Evolutionary conservation across 1,284 basidiomycete genomes (phyloP), one percentile per base, ranked within the genome.

Genomic region (Cutaneotrichosporon cutaneum): DNA sequence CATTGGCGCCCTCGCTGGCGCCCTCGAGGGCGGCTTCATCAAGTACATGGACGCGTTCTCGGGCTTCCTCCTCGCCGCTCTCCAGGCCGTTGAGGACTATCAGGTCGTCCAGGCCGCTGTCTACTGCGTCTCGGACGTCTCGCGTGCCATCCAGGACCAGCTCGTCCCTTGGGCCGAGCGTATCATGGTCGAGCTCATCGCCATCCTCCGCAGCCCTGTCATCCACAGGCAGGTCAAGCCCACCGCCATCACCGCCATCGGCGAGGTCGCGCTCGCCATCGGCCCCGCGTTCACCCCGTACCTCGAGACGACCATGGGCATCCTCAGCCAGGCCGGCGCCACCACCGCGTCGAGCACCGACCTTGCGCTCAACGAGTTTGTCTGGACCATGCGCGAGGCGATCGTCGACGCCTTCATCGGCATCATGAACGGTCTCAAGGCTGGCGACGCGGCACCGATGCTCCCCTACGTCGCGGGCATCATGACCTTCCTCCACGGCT

Each of bases 381-480:
- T 97, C 62, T 86, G 87, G 65, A 86, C 87, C 58, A 85, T 99
- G 65, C 87, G 95, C 44, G 95, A 99, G 76, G 92, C 93, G 50
- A 97, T 99, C 68, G 83, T 97, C 45, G 96, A 99, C 78, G 94
- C 95, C 4, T 98, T 97, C 74, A 94, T 92, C 10, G 94, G 96
- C 53, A 90, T 98, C 67, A 87, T 97, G 62, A 89, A 91, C 52
- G 94, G 91, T 8, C 82, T 97, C 75, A 93, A 94, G 81, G 86
- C 87, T 67, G 90, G 88, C 5, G 86, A 88, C 42, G 88, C 64
- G 35, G 62, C 70, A 58, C 64, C 65, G 32, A 84, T 98, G 60
- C 82, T 92, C 33, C 86, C 89, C 14, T 88, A 94, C 74, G 85
- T 90, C 2, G 83, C 84, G 32, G 83, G 83, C 53, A 91, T 98